Evolutionary conservation across 2,329 filamentous ascomycete genomes (phyloP).

Genomic region (Hypoxylon sp.): DNA sequence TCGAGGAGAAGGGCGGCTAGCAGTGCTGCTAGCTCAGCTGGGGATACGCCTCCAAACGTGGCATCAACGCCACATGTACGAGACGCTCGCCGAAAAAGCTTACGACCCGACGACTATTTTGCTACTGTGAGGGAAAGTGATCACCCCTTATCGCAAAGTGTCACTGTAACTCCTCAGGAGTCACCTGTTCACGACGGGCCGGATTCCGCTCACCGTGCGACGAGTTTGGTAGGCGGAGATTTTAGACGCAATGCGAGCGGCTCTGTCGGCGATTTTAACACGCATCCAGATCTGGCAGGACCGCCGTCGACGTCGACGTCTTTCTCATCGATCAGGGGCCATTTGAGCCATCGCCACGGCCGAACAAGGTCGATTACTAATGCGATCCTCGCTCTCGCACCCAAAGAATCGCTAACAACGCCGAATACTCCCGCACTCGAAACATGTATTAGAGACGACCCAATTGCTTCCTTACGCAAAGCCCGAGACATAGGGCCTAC

Average conservation of each 20-base stretch:
- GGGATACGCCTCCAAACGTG: conserved; percentile 65
- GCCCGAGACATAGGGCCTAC: conserved; percentile 58
- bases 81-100: conserved; percentile 67
- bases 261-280: conserved; percentile 57
- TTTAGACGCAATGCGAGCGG: conserved; percentile 55
- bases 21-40: conserved; percentile 75
- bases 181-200: conserved; percentile 54
- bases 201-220: conserved; percentile 57
- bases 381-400: conserved; percentile 61
- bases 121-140: conserved; percentile 66
- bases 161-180: conserved; percentile 77
- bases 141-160: conserved; percentile 82
- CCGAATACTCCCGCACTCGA: conserved; percentile 59
- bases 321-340: conserved; percentile 50
- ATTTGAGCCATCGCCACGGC: conserved; percentile 59
- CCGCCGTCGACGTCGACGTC: conserved; percentile 53
- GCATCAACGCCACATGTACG: conserved; percentile 66
- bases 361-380: conserved; percentile 63
- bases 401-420: conserved; percentile 55
- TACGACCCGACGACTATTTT: conserved; percentile 71
- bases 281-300: conserved; percentile 54
- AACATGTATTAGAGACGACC: conserved; percentile 54
- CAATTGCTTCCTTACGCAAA: conserved; percentile 62
- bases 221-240: conserved; percentile 58
- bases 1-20: conserved; percentile 71